These are phyloP conservation scores for Gymnopilus junonius DNA, from an alignment of 768 basidiomycete species.

Conservation along the genomic window DNA sequence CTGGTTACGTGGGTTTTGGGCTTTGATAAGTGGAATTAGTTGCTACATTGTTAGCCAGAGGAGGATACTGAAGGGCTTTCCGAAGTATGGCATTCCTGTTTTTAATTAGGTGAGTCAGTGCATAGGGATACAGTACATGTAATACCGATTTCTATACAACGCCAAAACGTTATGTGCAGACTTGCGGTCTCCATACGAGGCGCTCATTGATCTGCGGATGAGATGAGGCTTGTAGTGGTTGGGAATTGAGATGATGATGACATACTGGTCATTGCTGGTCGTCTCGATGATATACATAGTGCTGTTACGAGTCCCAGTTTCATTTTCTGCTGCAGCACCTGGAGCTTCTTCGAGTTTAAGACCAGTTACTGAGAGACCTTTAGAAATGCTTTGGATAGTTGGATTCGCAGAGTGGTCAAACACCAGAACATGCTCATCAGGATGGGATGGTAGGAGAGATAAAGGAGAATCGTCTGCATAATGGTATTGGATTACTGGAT, in stretches of 20 bases:
- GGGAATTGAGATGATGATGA: constrained; percentile 3
- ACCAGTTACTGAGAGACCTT: constrained; percentile 51
- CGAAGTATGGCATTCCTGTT: constrained; percentile 43
- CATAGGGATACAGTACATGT: constrained; percentile 5
- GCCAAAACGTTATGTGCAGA: constrained; percentile 56
- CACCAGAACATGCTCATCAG: constrained; percentile 74
- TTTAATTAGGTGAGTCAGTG: not conserved
- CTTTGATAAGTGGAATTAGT: not conserved
- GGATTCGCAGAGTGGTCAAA: constrained; percentile 58
- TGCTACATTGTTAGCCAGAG: not conserved
- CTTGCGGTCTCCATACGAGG: constrained; percentile 41
- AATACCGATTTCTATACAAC: constrained; percentile 72
- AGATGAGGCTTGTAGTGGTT: not conserved
- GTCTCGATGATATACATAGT: constrained; percentile 82
- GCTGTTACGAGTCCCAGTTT: constrained; percentile 54
- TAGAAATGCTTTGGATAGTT: constrained; percentile 55
- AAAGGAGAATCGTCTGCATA: constrained; percentile 79
- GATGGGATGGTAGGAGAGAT: constrained; percentile 60
- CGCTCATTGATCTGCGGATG: constrained; percentile 15
- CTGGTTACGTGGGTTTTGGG: not conserved
- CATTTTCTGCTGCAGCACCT: constrained; percentile 61
- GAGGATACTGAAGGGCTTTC: constrained; percentile 58
- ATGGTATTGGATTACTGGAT: constrained; percentile 80
- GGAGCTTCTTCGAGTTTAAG: constrained; percentile 76
- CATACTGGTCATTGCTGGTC: constrained; percentile 57